phyloP scores from a whole-genome alignment of 164 flowering plant species.

The Echeveria elegans region DNA sequence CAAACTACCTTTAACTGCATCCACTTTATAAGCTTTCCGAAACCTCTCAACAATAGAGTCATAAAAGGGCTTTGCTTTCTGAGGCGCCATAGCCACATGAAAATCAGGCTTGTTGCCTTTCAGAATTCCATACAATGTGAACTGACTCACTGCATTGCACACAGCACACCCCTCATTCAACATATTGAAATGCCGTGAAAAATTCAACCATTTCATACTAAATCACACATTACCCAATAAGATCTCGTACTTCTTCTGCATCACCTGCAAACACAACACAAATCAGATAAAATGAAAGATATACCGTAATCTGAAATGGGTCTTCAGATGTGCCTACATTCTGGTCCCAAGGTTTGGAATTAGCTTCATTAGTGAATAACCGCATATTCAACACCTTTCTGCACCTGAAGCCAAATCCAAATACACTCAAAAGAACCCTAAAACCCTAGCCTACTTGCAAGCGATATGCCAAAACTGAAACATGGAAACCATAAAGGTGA shows the following conservation, averaged over 20 bases:
- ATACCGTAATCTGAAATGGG: background rate
- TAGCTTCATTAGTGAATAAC: slow-evolving; percentile 65
- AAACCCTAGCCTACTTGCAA: background rate
- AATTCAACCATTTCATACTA: background rate
- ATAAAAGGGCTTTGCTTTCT: slow-evolving; percentile 79
- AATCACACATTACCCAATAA: slow-evolving; percentile 50
- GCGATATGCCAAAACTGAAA: background rate
- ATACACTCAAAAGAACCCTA: background rate
- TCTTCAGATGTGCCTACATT: slow-evolving; percentile 29
- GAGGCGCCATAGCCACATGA: slow-evolving; percentile 93
- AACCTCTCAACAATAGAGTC: slow-evolving; percentile 70
- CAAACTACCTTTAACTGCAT: slow-evolving; percentile 56
- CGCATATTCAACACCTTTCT: slow-evolving; percentile 95
- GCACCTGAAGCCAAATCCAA: slow-evolving; percentile 40
- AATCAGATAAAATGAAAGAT: background rate
- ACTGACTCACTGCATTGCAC: slow-evolving; percentile 67
- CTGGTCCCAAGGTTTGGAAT: slow-evolving; percentile 77
- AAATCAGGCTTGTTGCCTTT: slow-evolving; percentile 98
- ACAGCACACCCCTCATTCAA: background rate
- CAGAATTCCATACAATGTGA: slow-evolving; percentile 77
- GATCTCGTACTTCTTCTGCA: slow-evolving; percentile 74
- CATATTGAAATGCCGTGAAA: background rate
- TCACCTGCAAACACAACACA: slow-evolving; percentile 47
- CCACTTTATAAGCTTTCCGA: slow-evolving; percentile 44
- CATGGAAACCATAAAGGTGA: background rate